Evolutionary conservation across 495 filamentous ascomycete species (phyloP), one percentile per base, ranked within the genome.

Genomic region (Letharia columbiana): DNA sequence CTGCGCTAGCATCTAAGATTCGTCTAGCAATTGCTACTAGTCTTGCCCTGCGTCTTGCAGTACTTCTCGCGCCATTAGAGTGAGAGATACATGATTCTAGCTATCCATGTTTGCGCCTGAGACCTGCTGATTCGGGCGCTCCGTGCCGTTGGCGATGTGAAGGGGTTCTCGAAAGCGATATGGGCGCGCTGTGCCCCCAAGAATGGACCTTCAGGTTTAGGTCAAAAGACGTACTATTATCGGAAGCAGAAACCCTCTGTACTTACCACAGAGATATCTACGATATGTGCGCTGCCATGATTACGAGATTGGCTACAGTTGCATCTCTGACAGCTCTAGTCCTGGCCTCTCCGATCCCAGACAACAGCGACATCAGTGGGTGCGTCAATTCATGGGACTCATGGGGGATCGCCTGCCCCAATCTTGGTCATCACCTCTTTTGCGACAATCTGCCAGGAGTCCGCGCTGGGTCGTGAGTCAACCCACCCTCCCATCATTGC

Each of bases 361-460:
- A 12, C n/a, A n/a, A 61, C 7, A 31, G 1, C 59, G 59, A 61
- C n/a, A n/a, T 42, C n/a, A 20, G 15, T 28, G 18, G 28, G 31
- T 61, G 40, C 12, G 18, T 41, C n/a, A 10, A 44, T 3, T 44
- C 6, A 37, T 57, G 54, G 54, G 54, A 57, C 54, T 57, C 54
- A 37, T 37, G 33, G 54, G 33, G 31, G 15, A 35, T 37, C 8
- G 31, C 54, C 15, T 57, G 54, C 33, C 54, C 33, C 33, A 20
- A 57, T 37, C 31, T 57, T 37, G 15, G 13, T 31, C 59, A 45
- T 61, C 59, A 61, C 12, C 39, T 61, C 18, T 44, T 23, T 7
- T 61, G 59, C 42, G 59, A 61, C 10, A 61, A 61, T 35, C n/a
- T 61, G 17, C 59, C 59, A 20, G 59, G 59, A 28, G 39, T 61